phyloP scores from a whole-genome alignment of 768 basidiomycete species.

The Calvatia gigantea region DNA sequence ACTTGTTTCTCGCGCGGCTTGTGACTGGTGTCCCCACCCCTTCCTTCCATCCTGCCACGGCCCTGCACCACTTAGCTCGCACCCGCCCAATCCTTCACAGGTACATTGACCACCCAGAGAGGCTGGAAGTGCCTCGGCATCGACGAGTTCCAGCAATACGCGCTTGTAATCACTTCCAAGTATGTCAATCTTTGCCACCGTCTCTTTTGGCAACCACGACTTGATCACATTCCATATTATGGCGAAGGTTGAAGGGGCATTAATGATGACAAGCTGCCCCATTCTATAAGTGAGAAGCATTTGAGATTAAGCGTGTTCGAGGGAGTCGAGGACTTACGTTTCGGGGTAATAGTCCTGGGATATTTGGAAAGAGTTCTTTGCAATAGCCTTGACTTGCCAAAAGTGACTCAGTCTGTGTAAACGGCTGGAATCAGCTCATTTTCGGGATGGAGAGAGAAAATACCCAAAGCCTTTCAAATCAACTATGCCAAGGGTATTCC shows the following conservation, averaged over 20 bases:
- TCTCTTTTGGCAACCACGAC: slow-evolving; percentile 74
- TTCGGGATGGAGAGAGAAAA: slow-evolving; percentile 15
- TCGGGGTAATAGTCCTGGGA: slow-evolving; percentile 81
- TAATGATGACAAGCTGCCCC: slow-evolving; percentile 69
- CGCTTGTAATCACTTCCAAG: slow-evolving; percentile 58
- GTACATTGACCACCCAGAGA: slow-evolving; percentile 64
- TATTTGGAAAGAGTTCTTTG: slow-evolving; percentile 61
- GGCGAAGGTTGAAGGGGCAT: slow-evolving; percentile 71
- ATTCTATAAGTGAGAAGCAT: slow-evolving; percentile 45
- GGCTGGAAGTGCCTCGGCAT: slow-evolving; percentile 60
- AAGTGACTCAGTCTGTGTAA: slow-evolving; percentile 55
- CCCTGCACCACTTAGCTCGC: slow-evolving; percentile 59
- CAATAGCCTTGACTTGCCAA: slow-evolving; percentile 73
- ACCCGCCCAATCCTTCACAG: slow-evolving; percentile 54
- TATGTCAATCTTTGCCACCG: slow-evolving; percentile 63
- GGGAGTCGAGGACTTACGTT: slow-evolving; percentile 36
- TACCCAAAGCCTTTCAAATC: slow-evolving; percentile 73
- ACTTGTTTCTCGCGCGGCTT: neutral
- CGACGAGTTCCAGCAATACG: slow-evolving; percentile 54
- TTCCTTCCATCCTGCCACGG: slow-evolving; percentile 66
- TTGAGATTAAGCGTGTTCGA: slow-evolving; percentile 4
- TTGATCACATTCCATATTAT: slow-evolving; percentile 68
- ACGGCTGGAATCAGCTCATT: neutral
- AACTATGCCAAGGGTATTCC: slow-evolving; percentile 58
- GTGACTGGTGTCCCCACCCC: slow-evolving; percentile 43